Evolutionary conservation across 129 eudicot species (phyloP).

Genomic region (Pulicaria dysenterica): DNA sequence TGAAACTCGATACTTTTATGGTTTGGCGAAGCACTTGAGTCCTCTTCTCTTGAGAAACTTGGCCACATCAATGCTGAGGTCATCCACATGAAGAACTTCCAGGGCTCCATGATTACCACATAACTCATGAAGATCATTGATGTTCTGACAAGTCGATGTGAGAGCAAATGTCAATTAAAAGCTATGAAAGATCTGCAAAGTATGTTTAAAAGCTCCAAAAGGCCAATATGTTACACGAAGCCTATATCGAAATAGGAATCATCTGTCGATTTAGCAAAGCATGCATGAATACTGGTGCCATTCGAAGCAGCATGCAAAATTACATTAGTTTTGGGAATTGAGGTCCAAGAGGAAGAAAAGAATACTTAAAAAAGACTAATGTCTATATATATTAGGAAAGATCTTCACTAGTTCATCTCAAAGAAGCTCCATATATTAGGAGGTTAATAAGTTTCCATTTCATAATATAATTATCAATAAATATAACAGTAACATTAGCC

Average conservation of each 20-base stretch:
- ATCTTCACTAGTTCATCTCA: too few relatives aligned
- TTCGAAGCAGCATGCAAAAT: too few relatives aligned
- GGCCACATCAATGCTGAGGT: conserved; percentile 41
- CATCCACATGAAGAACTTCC: conserved; percentile 41
- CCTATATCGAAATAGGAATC: conserved; percentile 16
- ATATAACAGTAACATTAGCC: too few relatives aligned
- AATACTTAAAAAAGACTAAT: too few relatives aligned
- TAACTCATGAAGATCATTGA: conserved; percentile 32
- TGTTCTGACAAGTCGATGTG: conserved; percentile 35
- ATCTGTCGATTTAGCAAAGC: background rate
- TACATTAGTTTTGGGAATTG: too few relatives aligned
- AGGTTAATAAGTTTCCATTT: too few relatives aligned
- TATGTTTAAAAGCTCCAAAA: background rate
- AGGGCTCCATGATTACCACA: conserved; percentile 21
- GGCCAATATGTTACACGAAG: conserved; percentile 3
- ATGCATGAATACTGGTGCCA: too few relatives aligned
- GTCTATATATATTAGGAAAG: too few relatives aligned
- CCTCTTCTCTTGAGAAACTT: conserved; percentile 30
- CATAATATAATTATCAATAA: too few relatives aligned
- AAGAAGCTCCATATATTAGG: too few relatives aligned
- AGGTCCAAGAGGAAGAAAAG: too few relatives aligned
- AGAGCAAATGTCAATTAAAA: conserved; percentile 37
- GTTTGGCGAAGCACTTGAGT: conserved; percentile 24
- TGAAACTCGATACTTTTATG: conserved; percentile 22
- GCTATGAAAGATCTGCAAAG: conserved; percentile 20